Conservation (phyloP, 2,329 filamentous ascomycete genomes). For the Penicillium sp. region DNA sequence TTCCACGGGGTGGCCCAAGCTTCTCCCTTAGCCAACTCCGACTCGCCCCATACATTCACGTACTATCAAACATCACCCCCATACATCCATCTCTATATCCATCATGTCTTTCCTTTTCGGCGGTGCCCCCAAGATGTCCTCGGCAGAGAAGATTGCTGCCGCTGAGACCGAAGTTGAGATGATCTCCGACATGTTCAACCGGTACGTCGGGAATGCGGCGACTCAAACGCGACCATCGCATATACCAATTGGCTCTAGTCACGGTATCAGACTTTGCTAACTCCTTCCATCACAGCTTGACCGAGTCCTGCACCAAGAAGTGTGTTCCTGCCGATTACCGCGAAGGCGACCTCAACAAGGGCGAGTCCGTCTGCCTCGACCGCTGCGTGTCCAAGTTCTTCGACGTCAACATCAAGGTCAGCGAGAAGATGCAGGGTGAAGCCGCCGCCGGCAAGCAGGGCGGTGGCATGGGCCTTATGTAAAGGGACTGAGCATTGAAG, state of each 20-base stretch:
- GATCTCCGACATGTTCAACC: constrained; percentile 96
- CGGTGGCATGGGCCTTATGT: constrained; percentile 55
- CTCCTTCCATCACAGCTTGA: constrained; percentile 59
- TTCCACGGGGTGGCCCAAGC: constrained; percentile 32
- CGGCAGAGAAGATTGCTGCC: constrained; percentile 94
- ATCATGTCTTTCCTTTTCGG: constrained; percentile 75
- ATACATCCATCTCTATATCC: constrained; percentile 20
- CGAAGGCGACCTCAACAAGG: constrained; percentile 96
- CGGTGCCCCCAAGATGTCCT: constrained; percentile 78
- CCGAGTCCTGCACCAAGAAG: constrained; percentile 88
- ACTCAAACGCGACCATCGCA: background rate
- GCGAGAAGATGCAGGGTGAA: constrained; percentile 92
- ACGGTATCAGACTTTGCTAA: background rate
- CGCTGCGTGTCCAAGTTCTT: constrained; percentile 98
- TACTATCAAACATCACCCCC: background rate
- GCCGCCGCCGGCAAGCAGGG: constrained; percentile 64
- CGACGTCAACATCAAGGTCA: constrained; percentile 96
- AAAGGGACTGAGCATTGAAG: constrained; percentile 18
- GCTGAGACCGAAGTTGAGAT: constrained; percentile 98
- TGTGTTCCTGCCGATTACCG: constrained; percentile 92
- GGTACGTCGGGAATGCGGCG: constrained; percentile 57
- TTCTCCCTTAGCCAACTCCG: constrained; percentile 14
- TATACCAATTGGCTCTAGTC: background rate
- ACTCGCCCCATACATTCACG: background rate
- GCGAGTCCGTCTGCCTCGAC: constrained; percentile 96